Evolutionary conservation across 495 filamentous ascomycete genomes (phyloP).

Genomic region (Xanthoparmelia taractica): DNA sequence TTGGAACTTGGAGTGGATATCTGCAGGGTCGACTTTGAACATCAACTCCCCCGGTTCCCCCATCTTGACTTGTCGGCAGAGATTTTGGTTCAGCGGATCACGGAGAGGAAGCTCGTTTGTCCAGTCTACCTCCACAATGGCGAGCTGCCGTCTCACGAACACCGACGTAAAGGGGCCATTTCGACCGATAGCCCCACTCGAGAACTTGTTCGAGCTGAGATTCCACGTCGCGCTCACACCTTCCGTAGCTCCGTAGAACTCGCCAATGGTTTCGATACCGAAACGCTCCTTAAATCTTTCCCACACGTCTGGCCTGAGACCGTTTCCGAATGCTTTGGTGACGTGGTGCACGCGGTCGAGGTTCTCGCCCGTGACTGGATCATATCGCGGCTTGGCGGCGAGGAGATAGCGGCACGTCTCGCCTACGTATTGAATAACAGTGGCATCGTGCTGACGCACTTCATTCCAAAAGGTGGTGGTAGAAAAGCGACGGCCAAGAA

Average conservation of each 20-base stretch:
- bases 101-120: constrained; percentile 63
- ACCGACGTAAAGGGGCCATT: constrained; percentile 55
- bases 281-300: constrained; percentile 80
- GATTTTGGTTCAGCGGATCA: constrained; percentile 39
- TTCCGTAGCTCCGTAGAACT: constrained; percentile 91
- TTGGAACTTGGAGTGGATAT: constrained; percentile 64
- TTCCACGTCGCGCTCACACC: constrained; percentile 69
- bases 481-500: constrained; percentile 75
- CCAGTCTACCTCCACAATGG: constrained; percentile 65
- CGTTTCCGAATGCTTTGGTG: constrained; percentile 83
- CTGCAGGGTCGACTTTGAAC: constrained; percentile 57
- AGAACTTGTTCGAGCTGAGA: constrained; percentile 63
- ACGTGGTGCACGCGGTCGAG: constrained; percentile 72
- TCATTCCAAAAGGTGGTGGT: constrained; percentile 77
- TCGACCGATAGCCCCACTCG: constrained; percentile 73
- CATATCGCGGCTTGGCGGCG: constrained; percentile 54
- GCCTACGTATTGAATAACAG: constrained; percentile 88
- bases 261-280: constrained; percentile 66
- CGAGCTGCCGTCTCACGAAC: constrained; percentile 42
- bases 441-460: constrained; percentile 62
- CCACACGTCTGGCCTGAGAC: constrained; percentile 90
- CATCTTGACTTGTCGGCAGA: constrained; percentile 52
- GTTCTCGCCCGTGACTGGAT: constrained; percentile 58
- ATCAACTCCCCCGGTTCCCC: constrained; percentile 77
- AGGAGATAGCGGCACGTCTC: constrained; percentile 91